A percentile compares a stretch with the other conserved stretches of the same genome.
These are phyloP conservation scores for Taxillus chinensis DNA, from an alignment of 164 flowering plant species.

Conservation along the genomic window DNA sequence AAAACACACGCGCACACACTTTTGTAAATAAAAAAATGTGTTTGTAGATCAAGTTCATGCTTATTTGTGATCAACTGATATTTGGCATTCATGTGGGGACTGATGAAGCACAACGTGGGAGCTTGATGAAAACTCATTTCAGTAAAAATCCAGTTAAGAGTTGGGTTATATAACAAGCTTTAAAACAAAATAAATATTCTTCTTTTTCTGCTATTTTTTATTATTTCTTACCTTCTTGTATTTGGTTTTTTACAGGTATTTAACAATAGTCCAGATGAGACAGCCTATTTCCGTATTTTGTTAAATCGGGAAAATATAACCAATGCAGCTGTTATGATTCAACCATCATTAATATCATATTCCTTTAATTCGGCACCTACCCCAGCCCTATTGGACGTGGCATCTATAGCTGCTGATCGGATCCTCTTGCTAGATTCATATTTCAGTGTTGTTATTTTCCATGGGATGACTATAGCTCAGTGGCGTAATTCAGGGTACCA, in stretches of 20 bases:
- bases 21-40: too few species aligned
- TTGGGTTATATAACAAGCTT: too few species aligned
- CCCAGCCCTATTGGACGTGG: slow-evolving; percentile 86
- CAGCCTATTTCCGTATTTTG: slow-evolving; percentile 93
- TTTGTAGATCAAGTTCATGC: too few species aligned
- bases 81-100: too few species aligned
- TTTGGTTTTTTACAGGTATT: slow-evolving; percentile 52
- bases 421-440: slow-evolving; percentile 84
- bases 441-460: slow-evolving; percentile 87
- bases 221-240: background rate
- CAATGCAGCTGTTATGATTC: slow-evolving; percentile 94
- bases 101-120: too few species aligned
- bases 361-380: slow-evolving; percentile 61
- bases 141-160: too few species aligned
- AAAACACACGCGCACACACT: too few species aligned
- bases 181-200: background rate
- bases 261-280: slow-evolving; percentile 98
- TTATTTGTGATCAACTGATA: too few species aligned
- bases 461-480: slow-evolving; percentile 94
- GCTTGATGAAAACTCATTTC: too few species aligned
- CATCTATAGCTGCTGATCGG: slow-evolving; percentile 77
- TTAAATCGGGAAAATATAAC: slow-evolving; percentile 69
- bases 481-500: slow-evolving; percentile 97
- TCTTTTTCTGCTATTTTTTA: background rate
- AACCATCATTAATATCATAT: slow-evolving; percentile 83